Conservation (phyloP, 2,329 filamentous ascomycete species). For the Calonectria pteridis region DNA sequence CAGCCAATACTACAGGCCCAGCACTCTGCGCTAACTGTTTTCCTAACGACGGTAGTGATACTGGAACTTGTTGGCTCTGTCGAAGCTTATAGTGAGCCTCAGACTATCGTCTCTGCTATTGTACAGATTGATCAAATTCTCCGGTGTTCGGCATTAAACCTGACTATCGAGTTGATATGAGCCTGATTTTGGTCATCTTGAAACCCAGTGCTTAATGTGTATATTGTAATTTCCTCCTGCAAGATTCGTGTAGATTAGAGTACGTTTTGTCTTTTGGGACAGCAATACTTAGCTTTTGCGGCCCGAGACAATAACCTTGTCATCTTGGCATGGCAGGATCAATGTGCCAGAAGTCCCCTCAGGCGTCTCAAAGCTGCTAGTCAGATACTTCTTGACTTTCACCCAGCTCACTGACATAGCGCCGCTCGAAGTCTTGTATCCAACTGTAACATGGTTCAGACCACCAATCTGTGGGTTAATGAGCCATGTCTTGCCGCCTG, state of each 20-base stretch:
- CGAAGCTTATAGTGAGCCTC: too few relatives aligned
- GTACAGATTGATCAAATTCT: too few relatives aligned
- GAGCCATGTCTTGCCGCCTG: neutral
- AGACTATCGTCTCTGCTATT: too few relatives aligned
- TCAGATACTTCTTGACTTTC: neutral
- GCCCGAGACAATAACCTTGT: neutral
- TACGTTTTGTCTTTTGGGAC: neutral
- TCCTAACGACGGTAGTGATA: too few relatives aligned
- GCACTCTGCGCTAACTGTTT: too few relatives aligned
- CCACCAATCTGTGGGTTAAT: neutral
- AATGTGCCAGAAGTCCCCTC: neutral
- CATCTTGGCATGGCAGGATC: neutral
- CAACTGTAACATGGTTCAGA: neutral
- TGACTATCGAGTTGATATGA: too few relatives aligned
- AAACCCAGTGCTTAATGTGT: neutral
- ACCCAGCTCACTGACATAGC: neutral
- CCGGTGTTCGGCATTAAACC: too few relatives aligned
- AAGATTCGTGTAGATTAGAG: neutral
- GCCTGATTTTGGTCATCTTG: too few relatives aligned
- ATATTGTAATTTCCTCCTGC: neutral
- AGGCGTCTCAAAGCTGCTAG: neutral
- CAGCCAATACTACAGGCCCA: too few relatives aligned
- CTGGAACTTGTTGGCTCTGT: too few relatives aligned
- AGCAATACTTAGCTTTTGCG: neutral
- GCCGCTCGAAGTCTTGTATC: neutral